Conservation (phyloP, 495 filamentous ascomycete species). For the Aspergillus panamensis region DNA sequence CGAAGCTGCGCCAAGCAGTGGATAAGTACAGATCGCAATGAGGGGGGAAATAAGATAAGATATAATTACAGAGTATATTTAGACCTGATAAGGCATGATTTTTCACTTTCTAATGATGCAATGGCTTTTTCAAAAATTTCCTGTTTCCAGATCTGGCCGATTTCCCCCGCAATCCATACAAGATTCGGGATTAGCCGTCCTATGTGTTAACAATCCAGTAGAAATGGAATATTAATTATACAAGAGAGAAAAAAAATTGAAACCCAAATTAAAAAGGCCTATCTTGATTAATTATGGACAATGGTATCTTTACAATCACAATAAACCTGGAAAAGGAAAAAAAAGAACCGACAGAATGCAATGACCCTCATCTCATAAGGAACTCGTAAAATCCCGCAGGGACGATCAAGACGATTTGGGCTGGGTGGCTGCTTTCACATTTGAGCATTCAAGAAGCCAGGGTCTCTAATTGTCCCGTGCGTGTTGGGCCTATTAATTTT, state of each 20-base stretch:
- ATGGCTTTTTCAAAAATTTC: neutral
- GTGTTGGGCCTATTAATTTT: conserved; percentile 13
- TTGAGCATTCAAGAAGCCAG: neutral
- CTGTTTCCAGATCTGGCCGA: neutral
- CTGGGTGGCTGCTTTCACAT: neutral
- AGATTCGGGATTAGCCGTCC: no score
- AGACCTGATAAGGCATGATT: neutral
- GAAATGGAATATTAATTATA: neutral
- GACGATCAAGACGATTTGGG: neutral
- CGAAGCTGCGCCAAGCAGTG: conserved; percentile 71
- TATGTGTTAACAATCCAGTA: neutral
- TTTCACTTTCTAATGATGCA: conserved; percentile 1
- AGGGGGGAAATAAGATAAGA: no score
- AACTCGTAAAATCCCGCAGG: neutral
- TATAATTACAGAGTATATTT: conserved; percentile 1
- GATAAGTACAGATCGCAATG: conserved; percentile 48
- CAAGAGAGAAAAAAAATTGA: neutral
- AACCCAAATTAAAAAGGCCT: neutral
- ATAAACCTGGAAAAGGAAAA: neutral
- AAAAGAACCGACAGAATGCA: neutral
- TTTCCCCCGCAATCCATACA: no score
- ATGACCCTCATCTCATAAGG: neutral
- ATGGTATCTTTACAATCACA: conserved; percentile 10
- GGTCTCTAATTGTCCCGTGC: neutral
- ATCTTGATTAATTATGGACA: neutral